Conservation (phyloP, 2,329 filamentous ascomycete genomes). For the Botrytis hyacinthi region DNA sequence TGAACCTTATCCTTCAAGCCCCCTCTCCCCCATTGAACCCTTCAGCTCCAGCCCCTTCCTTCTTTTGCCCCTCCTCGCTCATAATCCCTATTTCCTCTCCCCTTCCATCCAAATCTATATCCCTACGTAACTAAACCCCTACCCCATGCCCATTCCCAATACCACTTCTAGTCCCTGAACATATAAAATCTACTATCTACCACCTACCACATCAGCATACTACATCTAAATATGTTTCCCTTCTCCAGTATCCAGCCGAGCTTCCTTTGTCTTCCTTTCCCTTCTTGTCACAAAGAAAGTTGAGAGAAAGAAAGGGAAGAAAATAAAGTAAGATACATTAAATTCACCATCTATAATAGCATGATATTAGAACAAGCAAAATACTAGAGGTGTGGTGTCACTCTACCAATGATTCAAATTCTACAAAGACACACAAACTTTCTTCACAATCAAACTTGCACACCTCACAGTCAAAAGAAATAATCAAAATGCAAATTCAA, state of each 20-base stretch:
- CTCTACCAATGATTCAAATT: no score
- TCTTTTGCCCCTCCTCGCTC: no score
- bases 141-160: background rate
- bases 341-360: background rate
- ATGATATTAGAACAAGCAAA: no score
- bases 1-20: no score
- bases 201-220: background rate
- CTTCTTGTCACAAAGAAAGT: background rate
- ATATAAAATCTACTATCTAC: accelerated
- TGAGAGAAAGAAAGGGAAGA: background rate
- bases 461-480: background rate
- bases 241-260: background rate
- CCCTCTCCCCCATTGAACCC: no score
- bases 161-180: background rate
- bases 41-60: no score
- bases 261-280: background rate
- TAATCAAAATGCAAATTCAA: background rate
- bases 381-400: no score
- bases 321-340: background rate
- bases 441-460: background rate
- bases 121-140: no score
- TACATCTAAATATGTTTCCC: background rate
- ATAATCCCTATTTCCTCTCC: no score
- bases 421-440: background rate
- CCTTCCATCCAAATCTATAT: no score